Evolutionary conservation across 108 stramenopile species (phyloP).

Genomic region (Stephanodiscus triporus): DNA sequence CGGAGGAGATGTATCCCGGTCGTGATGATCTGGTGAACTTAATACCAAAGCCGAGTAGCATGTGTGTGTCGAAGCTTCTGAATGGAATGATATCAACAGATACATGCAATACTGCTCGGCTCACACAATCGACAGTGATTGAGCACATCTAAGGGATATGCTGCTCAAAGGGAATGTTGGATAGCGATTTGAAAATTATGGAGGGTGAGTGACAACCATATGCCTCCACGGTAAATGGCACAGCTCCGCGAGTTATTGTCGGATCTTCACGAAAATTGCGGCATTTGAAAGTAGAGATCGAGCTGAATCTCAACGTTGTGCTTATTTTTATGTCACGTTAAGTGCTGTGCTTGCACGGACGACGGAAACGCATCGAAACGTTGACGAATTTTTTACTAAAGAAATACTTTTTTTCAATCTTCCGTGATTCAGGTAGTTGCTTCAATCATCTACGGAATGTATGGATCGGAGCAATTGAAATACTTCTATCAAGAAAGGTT

Average conservation of each 20-base stretch:
- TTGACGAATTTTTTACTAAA: no score
- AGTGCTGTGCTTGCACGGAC: no score
- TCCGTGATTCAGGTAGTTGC: neutral
- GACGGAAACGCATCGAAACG: no score
- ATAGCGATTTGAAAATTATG: no score
- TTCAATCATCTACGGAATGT: conserved; percentile 1
- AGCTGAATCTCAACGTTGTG: no score
- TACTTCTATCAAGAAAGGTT: neutral
- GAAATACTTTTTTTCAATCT: no score
- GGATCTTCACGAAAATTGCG: no score
- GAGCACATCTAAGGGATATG: conserved; percentile 1
- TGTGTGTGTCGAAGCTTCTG: conserved; percentile 2
- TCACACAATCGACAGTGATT: neutral
- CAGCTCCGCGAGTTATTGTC: no score
- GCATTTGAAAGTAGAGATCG: no score
- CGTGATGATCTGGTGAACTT: neutral
- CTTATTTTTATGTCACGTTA: no score
- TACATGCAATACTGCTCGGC: neutral
- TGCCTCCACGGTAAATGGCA: no score
- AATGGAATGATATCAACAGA: neutral
- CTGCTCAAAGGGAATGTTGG: conserved; percentile 1
- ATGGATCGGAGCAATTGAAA: conserved; percentile 6
- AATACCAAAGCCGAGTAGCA: neutral
- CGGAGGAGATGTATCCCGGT: conserved; percentile 3
- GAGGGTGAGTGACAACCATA: no score